These are phyloP conservation scores for Endogone sp. DNA, from an alignment of 192 early-diverging fungal genomes.

Conservation along the genomic window DNA sequence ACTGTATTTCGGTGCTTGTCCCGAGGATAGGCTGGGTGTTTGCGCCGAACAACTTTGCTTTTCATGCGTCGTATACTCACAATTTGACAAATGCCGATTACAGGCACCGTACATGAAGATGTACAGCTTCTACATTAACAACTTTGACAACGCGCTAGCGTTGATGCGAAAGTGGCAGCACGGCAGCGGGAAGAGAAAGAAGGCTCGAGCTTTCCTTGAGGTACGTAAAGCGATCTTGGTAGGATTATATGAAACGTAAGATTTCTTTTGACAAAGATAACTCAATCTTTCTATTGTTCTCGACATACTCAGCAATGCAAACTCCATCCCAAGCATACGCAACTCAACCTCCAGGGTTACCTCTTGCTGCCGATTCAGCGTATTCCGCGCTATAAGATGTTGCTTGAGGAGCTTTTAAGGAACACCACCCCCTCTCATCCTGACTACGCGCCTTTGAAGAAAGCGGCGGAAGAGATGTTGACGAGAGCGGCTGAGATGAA, in stretches of 20 bases:
- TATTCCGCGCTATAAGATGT: conserved; percentile 83
- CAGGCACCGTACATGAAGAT: conserved; percentile 66
- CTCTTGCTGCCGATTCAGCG: conserved; percentile 87
- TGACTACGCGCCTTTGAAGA: conserved; percentile 59
- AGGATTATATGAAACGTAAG: conserved; percentile 27
- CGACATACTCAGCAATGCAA: conserved; percentile 37
- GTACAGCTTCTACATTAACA: conserved; percentile 84
- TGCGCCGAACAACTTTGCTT: too few species aligned
- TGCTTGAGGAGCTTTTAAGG: conserved; percentile 68
- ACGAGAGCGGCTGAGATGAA: conserved; percentile 74
- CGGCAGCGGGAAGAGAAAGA: conserved; percentile 29
- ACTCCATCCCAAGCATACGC: conserved; percentile 59
- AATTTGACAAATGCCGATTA: too few species aligned
- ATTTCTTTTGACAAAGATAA: too few species aligned
- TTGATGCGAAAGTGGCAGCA: conserved; percentile 40
- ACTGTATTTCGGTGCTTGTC: too few species aligned
- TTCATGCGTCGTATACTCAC: too few species aligned
- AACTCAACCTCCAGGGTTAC: conserved; percentile 80
- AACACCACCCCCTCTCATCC: conserved; percentile 67
- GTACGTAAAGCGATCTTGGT: conserved; percentile 29
- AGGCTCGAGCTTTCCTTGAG: conserved; percentile 28
- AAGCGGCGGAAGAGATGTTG: conserved; percentile 62
- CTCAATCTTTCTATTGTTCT: not conserved
- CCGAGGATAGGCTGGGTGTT: too few species aligned
- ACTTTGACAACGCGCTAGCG: conserved; percentile 70